A percentile compares a stretch with the other conserved stretches of the same genome.
Conservation (phyloP, 2,329 filamentous ascomycete species). For the Daldinia eschscholtzii region DNA sequence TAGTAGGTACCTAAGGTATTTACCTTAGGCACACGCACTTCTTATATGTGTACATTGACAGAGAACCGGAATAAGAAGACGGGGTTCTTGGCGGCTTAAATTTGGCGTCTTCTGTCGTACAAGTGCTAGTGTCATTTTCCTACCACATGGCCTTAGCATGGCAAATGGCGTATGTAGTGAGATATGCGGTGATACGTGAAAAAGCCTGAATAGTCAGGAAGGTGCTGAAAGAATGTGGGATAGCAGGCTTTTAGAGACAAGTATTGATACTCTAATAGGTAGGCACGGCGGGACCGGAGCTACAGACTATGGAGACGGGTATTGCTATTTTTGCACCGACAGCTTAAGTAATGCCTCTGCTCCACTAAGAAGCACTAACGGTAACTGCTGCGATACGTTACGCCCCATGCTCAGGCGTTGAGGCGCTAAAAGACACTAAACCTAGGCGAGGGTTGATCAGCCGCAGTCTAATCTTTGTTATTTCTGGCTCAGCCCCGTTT, state of each 20-base stretch:
- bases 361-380: conserved; percentile 10
- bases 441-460: conserved; percentile 31
- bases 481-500: conserved; percentile 37
- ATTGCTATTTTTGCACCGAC: conserved; percentile 36
- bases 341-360: conserved; percentile 24
- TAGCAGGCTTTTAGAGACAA: neutral
- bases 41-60: neutral
- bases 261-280: conserved; percentile 5
- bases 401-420: neutral
- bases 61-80: neutral
- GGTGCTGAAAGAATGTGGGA: neutral
- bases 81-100: neutral
- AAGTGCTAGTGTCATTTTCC: neutral
- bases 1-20: too few species aligned
- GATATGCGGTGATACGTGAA: conserved; percentile 6
- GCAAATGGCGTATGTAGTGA: conserved; percentile 1
- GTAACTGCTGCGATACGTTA: conserved; percentile 7
- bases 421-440: conserved; percentile 9
- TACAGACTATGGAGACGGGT: conserved; percentile 1
- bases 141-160: conserved; percentile 1
- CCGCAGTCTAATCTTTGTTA: conserved; percentile 32
- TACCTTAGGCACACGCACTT: neutral
- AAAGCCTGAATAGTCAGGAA: conserved; percentile 3
- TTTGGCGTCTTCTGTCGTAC: neutral
- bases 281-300: neutral